These are phyloP conservation scores for Piloderma croceum DNA, from an alignment of 768 basidiomycete genomes.

Conservation along the genomic window DNA sequence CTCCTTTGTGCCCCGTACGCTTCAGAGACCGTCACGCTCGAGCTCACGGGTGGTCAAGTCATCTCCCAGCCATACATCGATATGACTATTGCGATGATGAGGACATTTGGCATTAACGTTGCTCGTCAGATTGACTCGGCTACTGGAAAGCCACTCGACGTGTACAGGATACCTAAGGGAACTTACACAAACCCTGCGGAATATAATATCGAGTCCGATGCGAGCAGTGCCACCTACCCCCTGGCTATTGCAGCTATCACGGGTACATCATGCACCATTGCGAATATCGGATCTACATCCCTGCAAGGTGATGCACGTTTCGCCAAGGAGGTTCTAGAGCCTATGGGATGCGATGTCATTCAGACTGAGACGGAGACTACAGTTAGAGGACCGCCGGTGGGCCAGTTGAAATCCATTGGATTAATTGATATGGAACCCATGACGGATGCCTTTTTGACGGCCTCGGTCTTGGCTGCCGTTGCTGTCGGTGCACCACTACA, in stretches of 20 bases:
- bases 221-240: conserved; percentile 93
- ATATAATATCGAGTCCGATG: conserved; percentile 94
- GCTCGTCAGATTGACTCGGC: conserved; percentile 53
- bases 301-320: conserved; percentile 98
- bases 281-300: conserved; percentile 84
- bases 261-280: conserved; percentile 91
- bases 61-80: conserved; percentile 99
- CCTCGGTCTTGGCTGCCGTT: conserved; percentile 87
- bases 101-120: conserved; percentile 79
- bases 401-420: conserved; percentile 76
- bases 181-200: conserved; percentile 69
- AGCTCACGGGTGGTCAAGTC: conserved; percentile 89
- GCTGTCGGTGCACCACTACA: conserved; percentile 41
- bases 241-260: conserved; percentile 96
- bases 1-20: conserved; percentile 97
- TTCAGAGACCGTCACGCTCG: conserved; percentile 70
- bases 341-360: conserved; percentile 89
- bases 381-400: conserved; percentile 82
- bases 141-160: conserved; percentile 61
- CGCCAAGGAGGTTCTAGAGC: conserved; percentile 86
- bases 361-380: conserved; percentile 89
- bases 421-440: conserved; percentile 98
- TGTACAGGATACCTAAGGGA: conserved; percentile 83
- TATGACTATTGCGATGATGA: conserved; percentile 99
- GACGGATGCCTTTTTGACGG: conserved; percentile 99